Base-by-base conservation (phyloP, 108 stramenopile species). In the Bacterosira constricta region DNA sequence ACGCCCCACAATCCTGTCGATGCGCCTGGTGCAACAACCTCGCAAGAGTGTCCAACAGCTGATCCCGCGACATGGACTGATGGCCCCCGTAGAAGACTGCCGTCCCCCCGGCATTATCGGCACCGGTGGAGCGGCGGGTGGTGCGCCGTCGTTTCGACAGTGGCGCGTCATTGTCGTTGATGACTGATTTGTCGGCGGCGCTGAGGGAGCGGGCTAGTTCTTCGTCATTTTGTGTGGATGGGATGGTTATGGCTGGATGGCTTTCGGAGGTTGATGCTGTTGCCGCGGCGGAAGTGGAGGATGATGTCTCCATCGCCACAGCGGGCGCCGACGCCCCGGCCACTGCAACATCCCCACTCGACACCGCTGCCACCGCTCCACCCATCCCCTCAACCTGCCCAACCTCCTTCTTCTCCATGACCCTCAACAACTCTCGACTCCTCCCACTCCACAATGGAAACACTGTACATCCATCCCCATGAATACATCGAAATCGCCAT, bases 31-130 rank as follows among this genome's bases (percentile, higher is more conserved):
- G 83, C 12, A 85, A 74, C 44, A 90, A 41, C 11, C 92, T 74
- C 13, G 86, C 45, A 13, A 93, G 42, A 26, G 85, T 76, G 49
- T 90, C 85, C 41, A 88, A 60, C 23, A 93, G 69, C 72, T 93
- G 89, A 36, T 90, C 88, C 32, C 83, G 87, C 11, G 87, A 86
- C 70, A 93, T 66, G 27, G 71, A 63, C 27, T 87, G 87, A 59
- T 89, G 83, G 17, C 73, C 77, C 13, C 92, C 92, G 38, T 93
- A 93, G 59, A 86, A 93, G 1, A 93, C 92, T 36, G 73, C 73
- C 10, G 73, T 80, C 12, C 64, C 70, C 30, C 53, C 75, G 7
- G 58, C 66, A 18, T 67, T 54, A 13, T 62, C 67, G 37, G 30
- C 52, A n/a, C 15, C 17, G 2, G 41, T n/a, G 12, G 41, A 42